Evolutionary conservation across 257 asterid species (phyloP).

Genomic region (Voacanga thouarsii): DNA sequence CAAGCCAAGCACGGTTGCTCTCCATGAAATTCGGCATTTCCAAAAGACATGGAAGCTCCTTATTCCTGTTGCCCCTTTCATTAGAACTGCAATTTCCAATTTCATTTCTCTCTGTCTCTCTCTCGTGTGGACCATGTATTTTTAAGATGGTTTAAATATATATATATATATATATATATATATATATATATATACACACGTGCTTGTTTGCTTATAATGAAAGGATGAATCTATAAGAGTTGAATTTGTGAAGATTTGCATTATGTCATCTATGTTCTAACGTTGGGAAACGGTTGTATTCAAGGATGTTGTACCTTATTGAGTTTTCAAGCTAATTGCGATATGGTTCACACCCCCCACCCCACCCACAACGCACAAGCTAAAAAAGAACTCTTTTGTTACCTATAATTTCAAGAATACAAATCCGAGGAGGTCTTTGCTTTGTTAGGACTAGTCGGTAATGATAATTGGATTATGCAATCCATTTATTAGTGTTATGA

Average conservation of each 20-base stretch:
- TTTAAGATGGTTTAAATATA: background rate
- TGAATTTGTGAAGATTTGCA: background rate
- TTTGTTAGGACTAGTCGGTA: background rate
- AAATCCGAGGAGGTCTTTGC: background rate
- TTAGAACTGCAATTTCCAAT: slow-evolving; percentile 46
- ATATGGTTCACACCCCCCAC: background rate
- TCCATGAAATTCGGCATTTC: slow-evolving; percentile 76
- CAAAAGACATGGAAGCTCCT: slow-evolving; percentile 64
- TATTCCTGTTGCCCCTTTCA: slow-evolving; percentile 86
- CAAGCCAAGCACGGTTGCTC: slow-evolving; percentile 71
- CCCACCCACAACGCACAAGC: too few species aligned
- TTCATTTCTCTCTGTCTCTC: too few species aligned
- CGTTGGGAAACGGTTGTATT: background rate
- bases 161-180: too few species aligned
- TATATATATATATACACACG: too few species aligned
- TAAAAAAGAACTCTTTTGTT: background rate
- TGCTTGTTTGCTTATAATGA: background rate
- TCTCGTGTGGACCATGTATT: background rate
- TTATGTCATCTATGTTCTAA: background rate
- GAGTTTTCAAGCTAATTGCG: background rate
- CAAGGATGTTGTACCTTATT: background rate
- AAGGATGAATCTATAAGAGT: background rate
- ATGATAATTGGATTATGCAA: background rate
- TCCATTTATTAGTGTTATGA: too few species aligned
- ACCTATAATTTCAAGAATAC: background rate